Percentiles rank a stretch among this genome's conserved stretches.
Evolutionary conservation across 2,329 filamentous ascomycete species (phyloP).

Genomic region (Ascochyta viciae-villosae): DNA sequence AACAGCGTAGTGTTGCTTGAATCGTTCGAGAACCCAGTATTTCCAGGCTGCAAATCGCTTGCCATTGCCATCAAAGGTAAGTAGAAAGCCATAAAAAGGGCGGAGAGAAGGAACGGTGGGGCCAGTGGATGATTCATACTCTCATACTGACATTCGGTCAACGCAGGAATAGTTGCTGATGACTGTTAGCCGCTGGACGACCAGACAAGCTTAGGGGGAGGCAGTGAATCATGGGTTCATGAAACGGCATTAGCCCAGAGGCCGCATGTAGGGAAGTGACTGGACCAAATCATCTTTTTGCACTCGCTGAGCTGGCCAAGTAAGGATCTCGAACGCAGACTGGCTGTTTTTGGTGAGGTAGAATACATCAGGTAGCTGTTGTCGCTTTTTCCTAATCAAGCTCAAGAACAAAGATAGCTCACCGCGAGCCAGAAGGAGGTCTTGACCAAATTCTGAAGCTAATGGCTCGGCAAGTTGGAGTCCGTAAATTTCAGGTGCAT

Average conservation of each 20-base stretch:
- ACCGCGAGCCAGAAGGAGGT: neutral
- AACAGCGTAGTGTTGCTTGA: neutral
- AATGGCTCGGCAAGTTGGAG: neutral
- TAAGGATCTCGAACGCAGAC: neutral
- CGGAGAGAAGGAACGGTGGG: neutral
- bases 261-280: neutral
- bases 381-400: constrained; percentile 1
- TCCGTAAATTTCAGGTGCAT: neutral
- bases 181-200: neutral
- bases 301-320: neutral
- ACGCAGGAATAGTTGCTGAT: neutral
- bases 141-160: neutral
- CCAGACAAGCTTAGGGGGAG: neutral
- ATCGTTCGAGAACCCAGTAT: neutral
- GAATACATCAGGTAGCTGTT: neutral
- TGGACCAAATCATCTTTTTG: neutral
- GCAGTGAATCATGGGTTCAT: neutral
- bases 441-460: neutral
- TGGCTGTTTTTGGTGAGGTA: neutral
- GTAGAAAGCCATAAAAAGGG: neutral
- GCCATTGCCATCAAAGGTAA: constrained; percentile 2
- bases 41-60: constrained; percentile 12
- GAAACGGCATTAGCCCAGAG: neutral
- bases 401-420: neutral
- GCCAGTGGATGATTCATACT: neutral